Evolutionary conservation across 257 asterid species (phyloP).

Genomic region (Solanum chiquidenum): DNA sequence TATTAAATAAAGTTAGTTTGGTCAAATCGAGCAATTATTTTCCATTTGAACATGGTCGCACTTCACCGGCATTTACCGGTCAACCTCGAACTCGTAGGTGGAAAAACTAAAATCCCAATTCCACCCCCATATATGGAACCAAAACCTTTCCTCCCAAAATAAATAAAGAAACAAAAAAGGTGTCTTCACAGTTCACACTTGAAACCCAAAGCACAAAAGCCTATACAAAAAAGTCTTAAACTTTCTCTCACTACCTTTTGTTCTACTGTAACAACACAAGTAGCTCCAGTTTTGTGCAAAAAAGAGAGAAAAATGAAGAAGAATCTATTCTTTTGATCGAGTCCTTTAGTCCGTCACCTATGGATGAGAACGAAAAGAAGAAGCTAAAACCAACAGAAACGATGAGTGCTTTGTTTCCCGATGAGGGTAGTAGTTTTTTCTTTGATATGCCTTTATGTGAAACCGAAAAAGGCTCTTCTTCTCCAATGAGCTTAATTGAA

Average conservation of each 20-base stretch:
- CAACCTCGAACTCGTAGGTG: slow-evolving; percentile 12
- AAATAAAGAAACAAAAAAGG: slow-evolving; percentile 1
- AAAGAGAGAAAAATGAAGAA: not conserved
- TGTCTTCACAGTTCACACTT: slow-evolving; percentile 17
- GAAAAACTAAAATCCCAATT: not conserved
- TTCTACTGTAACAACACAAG: not conserved
- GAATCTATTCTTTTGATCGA: slow-evolving; percentile 13
- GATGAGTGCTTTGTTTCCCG: slow-evolving; percentile 1
- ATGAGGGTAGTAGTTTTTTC: slow-evolving; percentile 14
- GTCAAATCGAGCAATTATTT: not conserved
- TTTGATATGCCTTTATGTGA: slow-evolving; percentile 4
- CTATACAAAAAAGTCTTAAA: not conserved
- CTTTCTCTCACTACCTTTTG: not conserved
- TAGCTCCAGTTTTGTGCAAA: not conserved
- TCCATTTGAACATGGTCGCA: not conserved
- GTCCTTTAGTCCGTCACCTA: not conserved
- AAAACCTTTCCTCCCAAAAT: not conserved
- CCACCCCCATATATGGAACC: not conserved
- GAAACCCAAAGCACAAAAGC: not conserved
- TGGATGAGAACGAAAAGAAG: slow-evolving; percentile 9
- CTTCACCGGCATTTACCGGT: slow-evolving; percentile 59
- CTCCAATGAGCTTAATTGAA: slow-evolving; percentile 12
- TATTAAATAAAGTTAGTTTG: not conserved
- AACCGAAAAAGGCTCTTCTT: slow-evolving; percentile 1
- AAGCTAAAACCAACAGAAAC: not conserved